A percentile compares a stretch with the other conserved stretches of the same genome.
Conservation (phyloP, 352 stramenopile species). For the Peronospora farinosa region DNA sequence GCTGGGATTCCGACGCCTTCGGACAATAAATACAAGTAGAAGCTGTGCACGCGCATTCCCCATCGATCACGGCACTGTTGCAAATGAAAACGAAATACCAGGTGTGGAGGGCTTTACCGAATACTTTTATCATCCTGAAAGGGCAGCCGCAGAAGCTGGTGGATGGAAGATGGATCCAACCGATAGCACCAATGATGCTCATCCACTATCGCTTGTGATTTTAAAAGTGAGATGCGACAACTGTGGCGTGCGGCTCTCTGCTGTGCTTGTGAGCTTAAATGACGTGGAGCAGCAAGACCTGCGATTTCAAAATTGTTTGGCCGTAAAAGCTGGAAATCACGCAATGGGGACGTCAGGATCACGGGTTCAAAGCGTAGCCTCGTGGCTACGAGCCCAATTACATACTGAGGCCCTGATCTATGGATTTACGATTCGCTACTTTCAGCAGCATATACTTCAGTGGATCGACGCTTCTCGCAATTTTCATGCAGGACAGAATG, state of each 20-base stretch:
- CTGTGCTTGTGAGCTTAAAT: slow-evolving; percentile 52
- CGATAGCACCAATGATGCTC: slow-evolving; percentile 3
- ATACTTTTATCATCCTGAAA: slow-evolving; percentile 59
- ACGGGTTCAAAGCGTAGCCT: slow-evolving; percentile 41
- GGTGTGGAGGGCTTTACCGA: slow-evolving; percentile 52
- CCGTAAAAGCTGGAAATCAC: slow-evolving; percentile 10
- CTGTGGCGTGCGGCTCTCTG: slow-evolving; percentile 51
- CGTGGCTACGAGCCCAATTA: slow-evolving; percentile 44
- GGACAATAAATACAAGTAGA: slow-evolving; percentile 26
- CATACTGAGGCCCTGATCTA: slow-evolving; percentile 63
- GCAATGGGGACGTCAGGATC: slow-evolving; percentile 23
- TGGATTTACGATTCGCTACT: slow-evolving; percentile 70
- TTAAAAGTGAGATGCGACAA: slow-evolving; percentile 74
- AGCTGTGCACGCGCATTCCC: slow-evolving; percentile 24
- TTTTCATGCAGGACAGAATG: slow-evolving; percentile 22
- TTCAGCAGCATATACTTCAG: slow-evolving; percentile 59
- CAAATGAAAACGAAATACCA: slow-evolving; percentile 27
- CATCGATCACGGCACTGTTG: slow-evolving; percentile 7
- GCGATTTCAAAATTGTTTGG: slow-evolving; percentile 43
- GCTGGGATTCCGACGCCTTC: slow-evolving; percentile 60
- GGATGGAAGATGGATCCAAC: slow-evolving; percentile 12
- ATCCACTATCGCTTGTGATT: slow-evolving; percentile 37
- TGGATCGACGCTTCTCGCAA: slow-evolving; percentile 38
- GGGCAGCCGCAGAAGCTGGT: slow-evolving; percentile 26
- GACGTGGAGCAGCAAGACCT: slow-evolving; percentile 62